Evolutionary conservation across 1,284 basidiomycete species (phyloP), one percentile per base, ranked within the genome.

Genomic region (Sanghuangporus sanghuang): DNA sequence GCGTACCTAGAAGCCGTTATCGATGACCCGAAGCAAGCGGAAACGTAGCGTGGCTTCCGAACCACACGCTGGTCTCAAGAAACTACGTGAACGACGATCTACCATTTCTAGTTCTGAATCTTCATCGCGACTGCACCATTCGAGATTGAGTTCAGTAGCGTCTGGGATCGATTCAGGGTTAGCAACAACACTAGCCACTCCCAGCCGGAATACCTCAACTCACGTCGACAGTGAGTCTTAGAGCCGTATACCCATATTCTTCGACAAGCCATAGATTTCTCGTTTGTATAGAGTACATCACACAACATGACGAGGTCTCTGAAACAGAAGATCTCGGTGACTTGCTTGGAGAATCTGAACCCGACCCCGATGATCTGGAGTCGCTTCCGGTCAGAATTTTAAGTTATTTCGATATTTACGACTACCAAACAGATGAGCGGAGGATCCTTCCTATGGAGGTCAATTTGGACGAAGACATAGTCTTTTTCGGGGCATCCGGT

Each of bases 331-430:
- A 76, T 58, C 67, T 79, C 11, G 2, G 32, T n/a, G 56, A 70
- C 6, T 62, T 82, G 35, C 63, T 68, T 21, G 80, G 78, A 36
- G 80, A 81, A 69, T 74, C 74, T 0, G 56, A 65, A 6, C 63
- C 68, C 6, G 69, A 72, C 16, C 71, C 70, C 18, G 69, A 68
- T 6, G 66, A 71, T 39, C 55, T 16, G 16, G 53, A 23, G 63
- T 67, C 9, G n/a, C 54, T 64, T 38, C 64, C 58, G 35, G 60
- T 66, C 14, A 21, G 64, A 18, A 23, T 48, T 4, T 44, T 67
- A 5, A 56, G 38, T 27, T 48, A 63, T 16, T 67, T 62, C 36
- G 18, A 40, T 32, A 49, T 67, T 16, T 67, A 66, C 27, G 23
- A 49, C 14, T 21, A 36, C 23, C 16, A 50, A 44, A 53, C 49